phyloP scores from a whole-genome alignment of 305 asterid genomes.

The Fraxinus sp. region DNA sequence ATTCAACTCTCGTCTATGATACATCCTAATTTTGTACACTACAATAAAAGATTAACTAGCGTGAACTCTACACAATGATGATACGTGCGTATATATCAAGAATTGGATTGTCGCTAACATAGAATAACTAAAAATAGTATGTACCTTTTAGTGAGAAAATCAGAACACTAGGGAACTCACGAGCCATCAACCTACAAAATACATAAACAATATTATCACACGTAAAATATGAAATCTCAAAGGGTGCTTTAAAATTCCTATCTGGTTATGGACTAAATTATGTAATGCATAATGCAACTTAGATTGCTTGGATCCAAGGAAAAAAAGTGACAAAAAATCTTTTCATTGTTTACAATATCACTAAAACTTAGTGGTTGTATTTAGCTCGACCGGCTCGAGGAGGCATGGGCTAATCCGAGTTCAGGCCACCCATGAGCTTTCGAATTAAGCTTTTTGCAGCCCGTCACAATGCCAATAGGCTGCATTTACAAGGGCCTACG shows the following conservation, averaged over 20 bases:
- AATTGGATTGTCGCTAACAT: background rate
- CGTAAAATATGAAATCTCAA: background rate
- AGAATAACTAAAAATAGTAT: background rate
- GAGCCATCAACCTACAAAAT: background rate
- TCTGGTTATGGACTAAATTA: too few relatives aligned
- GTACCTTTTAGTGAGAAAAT: background rate
- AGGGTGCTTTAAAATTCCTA: background rate
- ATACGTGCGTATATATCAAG: background rate
- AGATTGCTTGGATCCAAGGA: background rate
- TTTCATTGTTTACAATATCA: background rate
- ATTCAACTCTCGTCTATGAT: too few relatives aligned
- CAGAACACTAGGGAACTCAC: background rate
- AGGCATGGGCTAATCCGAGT: too few relatives aligned
- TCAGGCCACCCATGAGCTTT: too few relatives aligned
- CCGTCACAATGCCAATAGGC: too few relatives aligned
- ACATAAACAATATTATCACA: background rate
- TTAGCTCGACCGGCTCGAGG: too few relatives aligned
- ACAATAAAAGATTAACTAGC: background rate
- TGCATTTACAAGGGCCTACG: too few relatives aligned
- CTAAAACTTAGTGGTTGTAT: too few relatives aligned
- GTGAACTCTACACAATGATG: background rate
- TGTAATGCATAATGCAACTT: background rate
- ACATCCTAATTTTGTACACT: background rate
- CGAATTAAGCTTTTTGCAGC: too few relatives aligned
- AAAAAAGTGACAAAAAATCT: background rate